These are phyloP conservation scores for Phytophthora hybrid DNA, from an alignment of 352 stramenopile genomes.

Conservation along the genomic window DNA sequence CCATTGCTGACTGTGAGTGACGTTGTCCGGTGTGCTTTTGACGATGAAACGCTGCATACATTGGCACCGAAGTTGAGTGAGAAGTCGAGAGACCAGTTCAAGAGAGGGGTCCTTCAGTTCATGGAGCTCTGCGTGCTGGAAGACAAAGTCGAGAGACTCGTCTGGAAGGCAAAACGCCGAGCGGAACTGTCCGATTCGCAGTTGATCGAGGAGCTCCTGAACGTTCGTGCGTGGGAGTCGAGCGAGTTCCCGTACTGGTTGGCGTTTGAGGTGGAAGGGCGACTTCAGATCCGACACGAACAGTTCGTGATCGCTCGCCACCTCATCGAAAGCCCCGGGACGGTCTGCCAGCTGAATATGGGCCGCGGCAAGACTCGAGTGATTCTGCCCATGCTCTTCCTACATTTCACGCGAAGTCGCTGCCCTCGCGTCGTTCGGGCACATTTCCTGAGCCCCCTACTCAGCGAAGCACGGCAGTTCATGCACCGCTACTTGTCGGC, in stretches of 20 bases:
- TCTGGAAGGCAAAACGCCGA: conserved; percentile 34
- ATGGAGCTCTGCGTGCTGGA: conserved; percentile 82
- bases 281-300: conserved; percentile 83
- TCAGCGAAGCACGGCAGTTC: conserved; percentile 74
- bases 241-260: conserved; percentile 79
- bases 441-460: conserved; percentile 67
- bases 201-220: conserved; percentile 66
- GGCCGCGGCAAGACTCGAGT: conserved; percentile 90
- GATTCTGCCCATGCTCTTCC: conserved; percentile 90
- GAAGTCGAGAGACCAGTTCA: conserved; percentile 28
- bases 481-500: conserved; percentile 69
- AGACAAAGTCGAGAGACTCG: conserved; percentile 70
- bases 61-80: conserved; percentile 38
- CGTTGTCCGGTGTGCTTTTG: conserved; percentile 50
- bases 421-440: conserved; percentile 50
- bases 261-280: conserved; percentile 87
- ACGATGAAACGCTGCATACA: conserved; percentile 41
- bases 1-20: conserved; percentile 43
- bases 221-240: conserved; percentile 56
- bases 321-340: conserved; percentile 67
- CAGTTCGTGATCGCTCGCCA: conserved; percentile 83
- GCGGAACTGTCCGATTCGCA: conserved; percentile 35
- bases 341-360: conserved; percentile 90
- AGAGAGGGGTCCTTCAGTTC: conserved; percentile 29
- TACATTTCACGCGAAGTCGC: conserved; percentile 56